A percentile compares a stretch with the other conserved stretches of the same genome.
Evolutionary conservation across 1,284 basidiomycete genomes (phyloP).

Genomic region (Mycena sp.): DNA sequence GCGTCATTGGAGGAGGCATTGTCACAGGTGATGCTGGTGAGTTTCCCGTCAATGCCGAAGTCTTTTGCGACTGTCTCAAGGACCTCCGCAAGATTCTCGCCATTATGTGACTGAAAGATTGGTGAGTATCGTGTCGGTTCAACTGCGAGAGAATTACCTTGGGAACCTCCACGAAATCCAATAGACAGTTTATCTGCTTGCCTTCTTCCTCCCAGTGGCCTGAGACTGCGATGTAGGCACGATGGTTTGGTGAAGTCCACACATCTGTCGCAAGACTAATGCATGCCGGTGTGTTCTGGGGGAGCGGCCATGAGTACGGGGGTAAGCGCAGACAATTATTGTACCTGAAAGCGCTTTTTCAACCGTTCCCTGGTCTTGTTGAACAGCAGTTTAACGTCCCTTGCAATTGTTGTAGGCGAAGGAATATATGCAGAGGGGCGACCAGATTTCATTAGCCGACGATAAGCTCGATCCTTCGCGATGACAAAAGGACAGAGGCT

Average conservation of each 20-base stretch:
- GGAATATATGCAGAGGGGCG: too few species aligned
- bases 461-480: too few species aligned
- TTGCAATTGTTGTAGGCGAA: conserved; percentile 36
- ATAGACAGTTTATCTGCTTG: conserved; percentile 30
- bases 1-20: too few species aligned
- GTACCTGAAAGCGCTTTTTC: conserved; percentile 31
- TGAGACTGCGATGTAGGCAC: too few species aligned
- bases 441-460: too few species aligned
- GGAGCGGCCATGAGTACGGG: not conserved
- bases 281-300: conserved; percentile 27
- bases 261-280: conserved; percentile 37
- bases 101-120: conserved; percentile 28
- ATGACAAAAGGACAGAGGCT: too few species aligned
- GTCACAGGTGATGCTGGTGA: too few species aligned
- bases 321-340: not conserved
- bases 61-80: too few species aligned
- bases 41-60: too few species aligned
- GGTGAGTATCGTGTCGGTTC: not conserved
- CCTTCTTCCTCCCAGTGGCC: too few species aligned
- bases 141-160: conserved; percentile 28
- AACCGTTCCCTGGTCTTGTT: conserved; percentile 24
- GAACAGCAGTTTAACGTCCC: conserved; percentile 37
- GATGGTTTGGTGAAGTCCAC: too few species aligned
- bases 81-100: too few species aligned
- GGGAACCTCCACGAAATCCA: conserved; percentile 42